phyloP scores from a whole-genome alignment of 2,329 filamentous ascomycete species.

The Colletotrichum orchidophilum region DNA sequence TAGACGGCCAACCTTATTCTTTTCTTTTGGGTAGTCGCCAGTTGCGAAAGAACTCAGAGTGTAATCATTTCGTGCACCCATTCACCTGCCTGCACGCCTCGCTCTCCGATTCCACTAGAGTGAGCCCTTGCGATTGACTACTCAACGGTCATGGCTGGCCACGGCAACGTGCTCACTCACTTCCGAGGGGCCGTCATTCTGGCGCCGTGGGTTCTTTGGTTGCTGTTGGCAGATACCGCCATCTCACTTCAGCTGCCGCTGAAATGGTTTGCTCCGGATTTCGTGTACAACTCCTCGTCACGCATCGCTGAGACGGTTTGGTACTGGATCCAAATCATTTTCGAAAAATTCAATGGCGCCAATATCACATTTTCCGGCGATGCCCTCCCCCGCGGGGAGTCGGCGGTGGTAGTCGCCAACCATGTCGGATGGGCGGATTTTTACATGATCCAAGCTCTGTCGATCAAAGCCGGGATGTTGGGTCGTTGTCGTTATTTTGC shows the following conservation, averaged over 20 bases:
- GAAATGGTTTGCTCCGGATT: slow-evolving; percentile 56
- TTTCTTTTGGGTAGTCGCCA: slow-evolving; percentile 1
- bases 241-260: slow-evolving; percentile 60
- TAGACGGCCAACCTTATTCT: slow-evolving; percentile 6
- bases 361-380: slow-evolving; percentile 63
- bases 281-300: slow-evolving; percentile 65
- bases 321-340: slow-evolving; percentile 66
- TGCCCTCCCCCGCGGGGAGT: slow-evolving; percentile 60
- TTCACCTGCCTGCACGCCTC: not conserved
- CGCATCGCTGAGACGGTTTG: slow-evolving; percentile 63
- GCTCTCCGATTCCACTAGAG: slow-evolving; percentile 12
- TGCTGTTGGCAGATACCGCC: slow-evolving; percentile 60
- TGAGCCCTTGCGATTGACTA: not conserved
- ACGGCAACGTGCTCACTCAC: slow-evolving; percentile 42
- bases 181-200: slow-evolving; percentile 55
- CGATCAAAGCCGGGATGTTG: slow-evolving; percentile 64
- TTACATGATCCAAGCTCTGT: slow-evolving; percentile 70
- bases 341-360: slow-evolving; percentile 63
- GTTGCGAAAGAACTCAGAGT: not conserved
- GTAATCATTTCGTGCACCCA: not conserved
- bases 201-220: slow-evolving; percentile 62
- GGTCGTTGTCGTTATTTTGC: slow-evolving; percentile 70
- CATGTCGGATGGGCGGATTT: slow-evolving; percentile 72
- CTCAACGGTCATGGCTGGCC: slow-evolving; percentile 25
- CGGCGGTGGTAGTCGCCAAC: slow-evolving; percentile 68